Percentiles rank a stretch among this genome's conserved stretches.
Evolutionary conservation across 345 rosid genomes (phyloP).

Genomic region (Triadica sebifera): DNA sequence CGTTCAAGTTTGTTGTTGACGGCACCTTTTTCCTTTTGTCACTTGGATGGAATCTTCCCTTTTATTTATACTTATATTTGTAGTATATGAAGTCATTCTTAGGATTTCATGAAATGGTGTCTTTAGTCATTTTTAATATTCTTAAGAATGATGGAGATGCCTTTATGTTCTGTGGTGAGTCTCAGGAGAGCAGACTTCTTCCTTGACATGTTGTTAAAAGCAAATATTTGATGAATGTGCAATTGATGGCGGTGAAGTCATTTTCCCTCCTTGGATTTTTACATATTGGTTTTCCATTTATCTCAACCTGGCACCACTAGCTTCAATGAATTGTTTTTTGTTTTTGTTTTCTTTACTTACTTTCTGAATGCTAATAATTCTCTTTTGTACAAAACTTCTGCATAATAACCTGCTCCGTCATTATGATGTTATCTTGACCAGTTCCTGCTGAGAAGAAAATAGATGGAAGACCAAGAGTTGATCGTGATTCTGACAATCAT

Average conservation of each 20-base stretch:
- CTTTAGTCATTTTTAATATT: not conserved
- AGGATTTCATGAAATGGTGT: not conserved
- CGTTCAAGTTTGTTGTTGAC: not conserved
- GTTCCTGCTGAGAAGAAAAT: constrained; percentile 67
- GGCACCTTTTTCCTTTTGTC: not conserved
- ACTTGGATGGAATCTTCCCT: not conserved
- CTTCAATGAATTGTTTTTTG: too few species aligned
- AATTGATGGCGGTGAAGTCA: too few species aligned
- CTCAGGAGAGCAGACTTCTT: too few species aligned
- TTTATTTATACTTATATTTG: not conserved
- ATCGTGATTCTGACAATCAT: constrained; percentile 93
- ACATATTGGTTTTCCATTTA: too few species aligned
- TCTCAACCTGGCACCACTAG: too few species aligned
- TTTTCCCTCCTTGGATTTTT: too few species aligned
- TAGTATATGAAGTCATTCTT: not conserved
- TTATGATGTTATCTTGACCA: constrained; percentile 29
- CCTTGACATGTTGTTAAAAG: too few species aligned
- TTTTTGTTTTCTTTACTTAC: too few species aligned
- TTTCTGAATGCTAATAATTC: not conserved
- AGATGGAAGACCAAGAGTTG: constrained; percentile 70
- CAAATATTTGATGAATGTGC: too few species aligned
- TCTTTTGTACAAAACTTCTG: not conserved
- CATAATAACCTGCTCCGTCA: constrained; percentile 8
- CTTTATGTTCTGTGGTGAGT: not conserved
- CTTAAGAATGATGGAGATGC: not conserved